Evolutionary conservation across 2,329 filamentous ascomycete species (phyloP).

Genomic region (Trichoderma gracile): DNA sequence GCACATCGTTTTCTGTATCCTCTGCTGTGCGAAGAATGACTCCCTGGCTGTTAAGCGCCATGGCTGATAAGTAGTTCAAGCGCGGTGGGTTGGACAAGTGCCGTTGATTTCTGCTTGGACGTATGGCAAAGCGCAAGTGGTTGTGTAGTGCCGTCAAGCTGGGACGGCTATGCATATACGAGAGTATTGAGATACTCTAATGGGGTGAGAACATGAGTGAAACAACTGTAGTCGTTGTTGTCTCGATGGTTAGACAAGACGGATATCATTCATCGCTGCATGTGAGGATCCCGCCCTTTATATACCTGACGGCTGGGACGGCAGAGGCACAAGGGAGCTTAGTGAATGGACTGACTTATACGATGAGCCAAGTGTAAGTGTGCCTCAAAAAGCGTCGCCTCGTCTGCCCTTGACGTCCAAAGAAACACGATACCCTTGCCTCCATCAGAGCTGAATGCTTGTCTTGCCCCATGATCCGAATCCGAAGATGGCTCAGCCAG

Average conservation of each 20-base stretch:
- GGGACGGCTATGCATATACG: neutral
- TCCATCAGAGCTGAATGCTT: neutral
- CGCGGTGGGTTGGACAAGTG: neutral
- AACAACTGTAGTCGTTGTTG: neutral
- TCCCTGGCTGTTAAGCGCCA: slow-evolving; percentile 35
- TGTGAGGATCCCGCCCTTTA: neutral
- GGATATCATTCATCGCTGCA: neutral
- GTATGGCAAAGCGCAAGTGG: neutral
- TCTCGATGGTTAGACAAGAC: neutral
- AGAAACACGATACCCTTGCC: neutral
- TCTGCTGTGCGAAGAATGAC: slow-evolving; percentile 34
- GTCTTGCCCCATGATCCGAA: neutral
- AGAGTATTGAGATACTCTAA: neutral
- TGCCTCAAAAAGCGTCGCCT: neutral
- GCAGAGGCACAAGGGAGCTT: neutral
- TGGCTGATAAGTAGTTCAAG: slow-evolving; percentile 13
- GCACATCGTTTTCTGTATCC: slow-evolving; percentile 34
- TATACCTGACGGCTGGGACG: neutral
- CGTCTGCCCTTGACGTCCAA: neutral
- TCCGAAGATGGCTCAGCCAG: neutral
- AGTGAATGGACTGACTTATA: neutral
- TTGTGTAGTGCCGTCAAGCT: neutral
- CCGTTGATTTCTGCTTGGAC: neutral
- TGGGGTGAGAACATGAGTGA: neutral
- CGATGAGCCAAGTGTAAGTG: neutral